Evolutionary conservation across 1,139 yeast species (phyloP).

Genomic region (Magnusiomyces tetraspermus): DNA sequence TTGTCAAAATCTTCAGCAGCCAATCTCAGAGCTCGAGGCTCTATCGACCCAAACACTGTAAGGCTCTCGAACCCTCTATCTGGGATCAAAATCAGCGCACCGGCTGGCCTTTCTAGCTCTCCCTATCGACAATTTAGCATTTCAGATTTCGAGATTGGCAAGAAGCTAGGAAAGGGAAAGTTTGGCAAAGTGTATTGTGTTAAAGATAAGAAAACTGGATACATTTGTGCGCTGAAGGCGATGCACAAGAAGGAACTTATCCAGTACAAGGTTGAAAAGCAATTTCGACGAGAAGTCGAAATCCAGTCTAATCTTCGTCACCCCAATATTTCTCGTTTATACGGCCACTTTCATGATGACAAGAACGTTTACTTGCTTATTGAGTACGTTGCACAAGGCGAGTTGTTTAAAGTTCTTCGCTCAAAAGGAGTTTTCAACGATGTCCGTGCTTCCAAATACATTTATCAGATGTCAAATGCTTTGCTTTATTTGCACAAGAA

Average conservation of each 20-base stretch:
- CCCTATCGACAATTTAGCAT: conserved; percentile 30
- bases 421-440: conserved; percentile 60
- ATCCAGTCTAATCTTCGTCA: conserved; percentile 72
- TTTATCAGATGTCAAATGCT: conserved; percentile 76
- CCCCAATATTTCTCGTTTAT: conserved; percentile 67
- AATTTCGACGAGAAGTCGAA: conserved; percentile 83
- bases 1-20: conserved; percentile 10
- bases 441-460: conserved; percentile 63
- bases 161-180: conserved; percentile 84
- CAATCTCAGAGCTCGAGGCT: conserved; percentile 2
- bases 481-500: conserved; percentile 65
- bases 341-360: conserved; percentile 77
- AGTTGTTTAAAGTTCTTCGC: conserved; percentile 65
- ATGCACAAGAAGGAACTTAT: conserved; percentile 77
- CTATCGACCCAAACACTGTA: conserved; percentile 20
- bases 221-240: conserved; percentile 80
- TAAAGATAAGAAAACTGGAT: conserved; percentile 63
- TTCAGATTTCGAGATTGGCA: conserved; percentile 77
- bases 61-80: conserved; percentile 24
- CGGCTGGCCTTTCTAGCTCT: background rate
- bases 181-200: conserved; percentile 91
- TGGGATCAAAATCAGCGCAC: conserved; percentile 18
- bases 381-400: conserved; percentile 84
- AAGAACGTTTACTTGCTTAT: conserved; percentile 71
- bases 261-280: conserved; percentile 72